These are phyloP conservation scores for Sporisorium scitamineum DNA, from an alignment of 1,284 basidiomycete genomes.

Conservation along the genomic window DNA sequence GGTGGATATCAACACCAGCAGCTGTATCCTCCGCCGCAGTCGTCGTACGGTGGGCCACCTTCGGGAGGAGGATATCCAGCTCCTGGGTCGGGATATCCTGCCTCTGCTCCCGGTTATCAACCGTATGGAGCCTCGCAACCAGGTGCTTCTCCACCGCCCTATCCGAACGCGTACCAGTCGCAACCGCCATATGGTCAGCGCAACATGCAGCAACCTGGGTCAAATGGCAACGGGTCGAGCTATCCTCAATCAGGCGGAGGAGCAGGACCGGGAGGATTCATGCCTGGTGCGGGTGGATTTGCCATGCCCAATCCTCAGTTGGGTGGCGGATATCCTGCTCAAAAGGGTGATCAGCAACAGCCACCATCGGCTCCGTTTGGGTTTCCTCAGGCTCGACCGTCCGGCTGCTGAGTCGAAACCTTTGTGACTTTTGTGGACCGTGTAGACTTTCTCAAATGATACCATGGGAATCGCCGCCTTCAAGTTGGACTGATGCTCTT, in stretches of 20 bases:
- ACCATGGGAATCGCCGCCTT: background rate
- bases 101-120: constrained; percentile 20
- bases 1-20: constrained; percentile 19
- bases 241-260: constrained; percentile 2
- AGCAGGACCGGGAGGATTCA: constrained; percentile 8
- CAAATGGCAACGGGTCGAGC: constrained; percentile 3
- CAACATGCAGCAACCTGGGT: constrained; percentile 5
- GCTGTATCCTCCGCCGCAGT: constrained; percentile 14
- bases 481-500: background rate
- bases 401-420: constrained; percentile 16
- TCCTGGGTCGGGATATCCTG: constrained; percentile 2
- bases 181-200: constrained; percentile 26
- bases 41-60: constrained; percentile 9
- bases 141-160: constrained; percentile 27
- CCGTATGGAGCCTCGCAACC: constrained; percentile 14
- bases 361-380: constrained; percentile 28
- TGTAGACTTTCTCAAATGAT: no score
- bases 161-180: constrained; percentile 17
- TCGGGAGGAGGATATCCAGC: constrained; percentile 20
- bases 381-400: constrained; percentile 28
- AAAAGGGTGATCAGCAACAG: constrained; percentile 2
- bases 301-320: constrained; percentile 45
- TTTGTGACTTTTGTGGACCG: background rate
- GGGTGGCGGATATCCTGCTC: background rate
- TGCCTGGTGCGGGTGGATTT: constrained; percentile 39